A percentile compares a stretch with the other conserved stretches of the same genome.
Evolutionary conservation across 176 grass and related monocot genomes (phyloP).

Genomic region (Chloris gayana): DNA sequence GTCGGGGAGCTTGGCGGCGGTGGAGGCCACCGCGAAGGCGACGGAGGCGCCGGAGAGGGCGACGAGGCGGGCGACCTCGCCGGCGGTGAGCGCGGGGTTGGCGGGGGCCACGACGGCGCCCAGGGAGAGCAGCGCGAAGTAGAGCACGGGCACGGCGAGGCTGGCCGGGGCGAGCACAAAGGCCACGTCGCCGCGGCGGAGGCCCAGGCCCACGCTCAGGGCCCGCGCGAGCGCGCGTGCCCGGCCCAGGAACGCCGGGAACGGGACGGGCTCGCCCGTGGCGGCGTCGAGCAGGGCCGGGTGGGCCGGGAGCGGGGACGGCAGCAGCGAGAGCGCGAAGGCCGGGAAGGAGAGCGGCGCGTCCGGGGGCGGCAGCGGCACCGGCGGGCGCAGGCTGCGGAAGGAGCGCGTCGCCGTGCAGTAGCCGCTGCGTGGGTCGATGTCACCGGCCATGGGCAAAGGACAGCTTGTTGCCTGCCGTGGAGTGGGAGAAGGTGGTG

Average conservation of each 20-base stretch:
- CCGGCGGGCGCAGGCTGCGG: slow-evolving; percentile 51
- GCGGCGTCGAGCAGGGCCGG: slow-evolving; percentile 57
- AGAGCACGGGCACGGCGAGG: slow-evolving; percentile 64
- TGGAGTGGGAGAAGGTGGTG: too few species aligned
- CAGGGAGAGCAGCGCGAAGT: slow-evolving; percentile 67
- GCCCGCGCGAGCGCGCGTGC: slow-evolving; percentile 26
- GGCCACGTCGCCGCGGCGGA: slow-evolving; percentile 55
- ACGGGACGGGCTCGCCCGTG: slow-evolving; percentile 46
- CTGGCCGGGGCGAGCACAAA: slow-evolving; percentile 54
- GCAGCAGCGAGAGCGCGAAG: slow-evolving; percentile 57
- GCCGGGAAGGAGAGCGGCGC: slow-evolving; percentile 52
- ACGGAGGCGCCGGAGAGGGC: slow-evolving; percentile 56
- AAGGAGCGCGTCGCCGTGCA: slow-evolving; percentile 51
- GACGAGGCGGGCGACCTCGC: slow-evolving; percentile 58
- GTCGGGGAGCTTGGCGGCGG: slow-evolving; percentile 48
- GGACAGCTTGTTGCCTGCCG: too few species aligned
- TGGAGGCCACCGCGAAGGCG: slow-evolving; percentile 54
- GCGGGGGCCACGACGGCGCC: slow-evolving; percentile 50
- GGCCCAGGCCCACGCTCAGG: slow-evolving; percentile 16
- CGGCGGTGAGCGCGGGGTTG: slow-evolving; percentile 54
- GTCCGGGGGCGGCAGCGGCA: slow-evolving; percentile 42
- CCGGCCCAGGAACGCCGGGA: slow-evolving; percentile 44
- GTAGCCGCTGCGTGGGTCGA: slow-evolving; percentile 61
- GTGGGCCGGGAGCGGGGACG: slow-evolving; percentile 41
- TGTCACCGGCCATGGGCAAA: too few species aligned